Evolutionary conservation across 2,329 filamentous ascomycete species (phyloP).

Genomic region (Clonostachys byssicola): DNA sequence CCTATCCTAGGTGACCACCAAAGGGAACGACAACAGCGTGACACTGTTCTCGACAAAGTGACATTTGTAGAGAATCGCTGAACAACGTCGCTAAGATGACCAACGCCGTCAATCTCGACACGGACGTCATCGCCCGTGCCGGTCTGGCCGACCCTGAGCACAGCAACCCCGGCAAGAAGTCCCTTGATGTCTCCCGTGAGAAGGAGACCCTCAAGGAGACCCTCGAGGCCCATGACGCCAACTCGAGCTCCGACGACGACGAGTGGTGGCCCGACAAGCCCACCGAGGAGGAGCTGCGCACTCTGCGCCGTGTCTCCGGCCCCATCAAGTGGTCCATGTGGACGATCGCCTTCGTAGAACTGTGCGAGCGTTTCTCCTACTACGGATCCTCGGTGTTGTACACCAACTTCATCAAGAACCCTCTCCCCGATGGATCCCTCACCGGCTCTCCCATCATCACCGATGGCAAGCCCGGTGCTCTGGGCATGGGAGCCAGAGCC

Average conservation of each 20-base stretch:
- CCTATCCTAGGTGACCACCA: neutral
- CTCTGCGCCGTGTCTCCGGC: conserved; percentile 60
- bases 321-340: conserved; percentile 63
- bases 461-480: conserved; percentile 40
- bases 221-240: conserved; percentile 10
- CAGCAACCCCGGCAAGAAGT: conserved; percentile 15
- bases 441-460: conserved; percentile 41
- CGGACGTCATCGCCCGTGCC: conserved; percentile 25
- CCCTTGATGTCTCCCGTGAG: conserved; percentile 15
- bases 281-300: conserved; percentile 57
- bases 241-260: conserved; percentile 14
- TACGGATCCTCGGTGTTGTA: conserved; percentile 68
- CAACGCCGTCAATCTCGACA: conserved; percentile 25
- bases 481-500: conserved; percentile 54
- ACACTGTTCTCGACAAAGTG: neutral
- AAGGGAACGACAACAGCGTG: neutral
- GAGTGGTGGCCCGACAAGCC: conserved; percentile 35
- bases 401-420: conserved; percentile 60
- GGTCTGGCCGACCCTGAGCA: conserved; percentile 23
- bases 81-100: conserved; percentile 18
- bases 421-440: conserved; percentile 45
- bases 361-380: conserved; percentile 76
- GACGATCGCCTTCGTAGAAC: conserved; percentile 68
- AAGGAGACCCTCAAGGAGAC: conserved; percentile 3
- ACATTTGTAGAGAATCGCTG: neutral